phyloP scores from a whole-genome alignment of 2,329 filamentous ascomycete species.

The Cytospora leucostoma region DNA sequence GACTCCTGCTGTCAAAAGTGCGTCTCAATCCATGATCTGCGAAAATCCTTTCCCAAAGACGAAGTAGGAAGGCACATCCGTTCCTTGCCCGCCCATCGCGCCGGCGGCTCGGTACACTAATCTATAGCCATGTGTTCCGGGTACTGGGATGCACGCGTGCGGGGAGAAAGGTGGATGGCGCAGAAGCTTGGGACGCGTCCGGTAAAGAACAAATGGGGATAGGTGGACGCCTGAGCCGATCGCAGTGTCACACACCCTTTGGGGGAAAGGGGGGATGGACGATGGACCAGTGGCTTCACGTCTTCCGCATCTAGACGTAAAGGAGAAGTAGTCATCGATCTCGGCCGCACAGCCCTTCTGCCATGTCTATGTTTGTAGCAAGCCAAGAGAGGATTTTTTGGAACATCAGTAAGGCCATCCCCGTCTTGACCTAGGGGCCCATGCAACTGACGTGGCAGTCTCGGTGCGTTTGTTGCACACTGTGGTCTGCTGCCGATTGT shows the following conservation, averaged over 20 bases:
- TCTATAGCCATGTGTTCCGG: constrained; percentile 5
- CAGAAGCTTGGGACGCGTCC: not conserved
- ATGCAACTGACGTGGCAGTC: constrained; percentile 25
- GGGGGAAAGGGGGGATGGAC: not conserved
- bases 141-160: constrained; percentile 7
- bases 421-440: constrained; percentile 8
- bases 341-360: not conserved
- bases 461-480: constrained; percentile 6
- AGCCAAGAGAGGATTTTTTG: not conserved
- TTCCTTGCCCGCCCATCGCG: not conserved
- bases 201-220: not conserved
- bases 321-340: not conserved
- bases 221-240: constrained; percentile 8
- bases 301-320: not conserved
- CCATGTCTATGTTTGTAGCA: not conserved
- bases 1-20: not conserved
- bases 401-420: constrained; percentile 4
- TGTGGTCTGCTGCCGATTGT: constrained; percentile 9
- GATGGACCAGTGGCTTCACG: not conserved
- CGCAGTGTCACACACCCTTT: not conserved
- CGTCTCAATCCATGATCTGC: not conserved
- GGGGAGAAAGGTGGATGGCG: constrained; percentile 10
- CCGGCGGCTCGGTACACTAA: constrained; percentile 17
- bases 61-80: not conserved
- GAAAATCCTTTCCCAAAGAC: not conserved